Evolutionary conservation across 805 yeast species (phyloP), one percentile per base, ranked within the genome.

Genomic region (Barnettozyma siamensis): DNA sequence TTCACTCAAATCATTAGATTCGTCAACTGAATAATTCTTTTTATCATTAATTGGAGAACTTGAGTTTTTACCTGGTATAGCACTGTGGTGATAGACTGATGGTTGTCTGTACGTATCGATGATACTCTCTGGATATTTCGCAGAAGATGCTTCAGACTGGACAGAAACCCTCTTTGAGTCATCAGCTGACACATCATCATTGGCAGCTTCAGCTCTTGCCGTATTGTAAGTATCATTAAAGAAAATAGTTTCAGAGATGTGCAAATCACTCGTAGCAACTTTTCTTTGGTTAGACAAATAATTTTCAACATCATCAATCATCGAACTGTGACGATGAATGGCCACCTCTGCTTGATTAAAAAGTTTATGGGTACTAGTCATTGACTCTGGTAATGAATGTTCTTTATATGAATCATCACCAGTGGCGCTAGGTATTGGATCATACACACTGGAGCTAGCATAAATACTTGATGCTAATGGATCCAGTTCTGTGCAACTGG

Each of bases 391-490:
- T n/a, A n/a, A n/a, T n/a, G n/a, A n/a, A n/a, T n/a, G n/a, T 18
- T 31, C 34, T 18, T 12, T 18, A 31, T 26, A 9, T 7, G 10
- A 15, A 9, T 20, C 33, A 16, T 29, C 39, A 4, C 26, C 40
- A 26, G 24, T 27, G 27, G 37, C 40, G 23, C 40, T 37, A 27
- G 55, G 54, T 26, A 45, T 42, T 7, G 51, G 48, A 10, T 46
- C 50, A 36, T 54, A 54, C 12, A 50, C 41, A 37, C 58, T 54
- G 0, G 58, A 54, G 4, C 49, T 50, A 16, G 47, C 31, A 31
- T 47, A 53, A 27, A 47, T 41, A 21, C 32, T 37, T 29, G 41
- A 41, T 13, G 23, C 30, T 9, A 28, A 30, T 3, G 38, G 41
- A 33, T 24, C 42, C 33, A 24, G 7, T 12, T 18, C 30, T 28